phyloP scores from a whole-genome alignment of 352 stramenopile species.

The Phytophthora ramorum region DNA sequence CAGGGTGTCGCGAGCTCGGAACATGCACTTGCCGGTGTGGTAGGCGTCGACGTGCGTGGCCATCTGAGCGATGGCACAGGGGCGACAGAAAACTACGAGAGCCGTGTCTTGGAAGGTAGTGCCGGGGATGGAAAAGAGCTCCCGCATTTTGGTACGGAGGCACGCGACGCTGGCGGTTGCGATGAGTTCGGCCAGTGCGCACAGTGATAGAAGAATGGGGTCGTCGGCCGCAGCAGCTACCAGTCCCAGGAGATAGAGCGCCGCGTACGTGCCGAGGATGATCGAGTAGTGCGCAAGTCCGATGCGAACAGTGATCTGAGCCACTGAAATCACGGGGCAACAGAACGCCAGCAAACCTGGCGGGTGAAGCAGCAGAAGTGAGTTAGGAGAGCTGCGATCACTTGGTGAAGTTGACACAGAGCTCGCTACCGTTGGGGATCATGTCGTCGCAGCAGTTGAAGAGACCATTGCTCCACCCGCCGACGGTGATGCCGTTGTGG shows the following conservation, averaged over 20 bases:
- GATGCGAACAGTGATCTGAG: conserved; percentile 2
- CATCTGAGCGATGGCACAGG: conserved; percentile 60
- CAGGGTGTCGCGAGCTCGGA: conserved; percentile 45
- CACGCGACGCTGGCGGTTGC: conserved; percentile 18
- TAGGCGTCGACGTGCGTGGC: conserved; percentile 58
- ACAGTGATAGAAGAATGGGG: conserved; percentile 11
- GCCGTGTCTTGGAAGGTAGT: conserved; percentile 40
- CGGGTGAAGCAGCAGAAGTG: background rate
- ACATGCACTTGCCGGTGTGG: conserved; percentile 39
- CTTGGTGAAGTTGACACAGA: background rate
- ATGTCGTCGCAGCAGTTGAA: conserved; percentile 40
- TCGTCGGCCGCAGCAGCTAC: conserved; percentile 8
- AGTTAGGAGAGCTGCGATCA: background rate
- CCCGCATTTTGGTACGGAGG: conserved; percentile 52
- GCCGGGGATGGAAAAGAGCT: conserved; percentile 60
- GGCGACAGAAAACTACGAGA: conserved; percentile 47
- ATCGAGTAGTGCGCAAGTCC: background rate
- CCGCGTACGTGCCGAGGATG: too few species aligned
- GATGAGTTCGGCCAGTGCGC: conserved; percentile 17
- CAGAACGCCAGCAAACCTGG: background rate
- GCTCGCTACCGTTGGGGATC: conserved; percentile 39
- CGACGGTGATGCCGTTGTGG: conserved; percentile 41
- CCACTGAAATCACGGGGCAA: background rate
- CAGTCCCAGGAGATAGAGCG: conserved; percentile 20
- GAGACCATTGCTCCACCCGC: conserved; percentile 34